Conservation (phyloP, 2,329 filamentous ascomycete species). For the Fusarium hostae region DNA sequence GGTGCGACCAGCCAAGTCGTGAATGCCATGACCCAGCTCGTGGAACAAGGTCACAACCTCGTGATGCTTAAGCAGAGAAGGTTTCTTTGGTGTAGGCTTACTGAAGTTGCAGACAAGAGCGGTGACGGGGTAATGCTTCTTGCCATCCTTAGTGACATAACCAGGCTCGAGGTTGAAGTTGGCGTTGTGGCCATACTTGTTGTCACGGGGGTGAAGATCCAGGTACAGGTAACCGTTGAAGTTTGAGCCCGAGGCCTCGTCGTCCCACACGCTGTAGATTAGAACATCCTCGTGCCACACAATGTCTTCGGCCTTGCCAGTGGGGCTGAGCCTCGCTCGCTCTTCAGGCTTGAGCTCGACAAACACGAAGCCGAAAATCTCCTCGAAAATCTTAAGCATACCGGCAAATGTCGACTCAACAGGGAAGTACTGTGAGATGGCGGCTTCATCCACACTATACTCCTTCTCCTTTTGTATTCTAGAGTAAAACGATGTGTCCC, state of each 20-base stretch:
- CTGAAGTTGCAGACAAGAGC: conserved; percentile 88
- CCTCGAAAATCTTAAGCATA: conserved; percentile 87
- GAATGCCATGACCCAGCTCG: conserved; percentile 77
- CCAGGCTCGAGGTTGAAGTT: conserved; percentile 86
- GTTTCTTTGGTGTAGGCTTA: conserved; percentile 80
- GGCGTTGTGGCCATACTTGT: conserved; percentile 87
- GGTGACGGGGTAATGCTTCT: conserved; percentile 79
- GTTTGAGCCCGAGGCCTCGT: conserved; percentile 73
- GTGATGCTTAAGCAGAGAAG: conserved; percentile 82
- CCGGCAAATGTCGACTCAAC: conserved; percentile 76
- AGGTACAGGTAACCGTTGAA: conserved; percentile 88
- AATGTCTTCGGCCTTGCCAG: conserved; percentile 76
- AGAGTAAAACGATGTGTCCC: conserved; percentile 85
- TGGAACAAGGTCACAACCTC: conserved; percentile 88
- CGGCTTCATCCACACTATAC: conserved; percentile 81
- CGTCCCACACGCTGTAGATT: conserved; percentile 85
- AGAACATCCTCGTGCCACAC: conserved; percentile 87
- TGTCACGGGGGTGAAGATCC: conserved; percentile 80
- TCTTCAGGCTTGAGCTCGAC: conserved; percentile 77
- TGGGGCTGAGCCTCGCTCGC: conserved; percentile 71
- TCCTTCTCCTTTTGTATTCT: conserved; percentile 83
- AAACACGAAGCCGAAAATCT: conserved; percentile 83
- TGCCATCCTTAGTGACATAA: conserved; percentile 73
- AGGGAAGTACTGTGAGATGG: conserved; percentile 87
- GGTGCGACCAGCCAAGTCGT: conserved; percentile 72